Evolutionary conservation across 192 early-diverging fungal species (phyloP).

Genomic region (Umbelopsis ramanniana): DNA sequence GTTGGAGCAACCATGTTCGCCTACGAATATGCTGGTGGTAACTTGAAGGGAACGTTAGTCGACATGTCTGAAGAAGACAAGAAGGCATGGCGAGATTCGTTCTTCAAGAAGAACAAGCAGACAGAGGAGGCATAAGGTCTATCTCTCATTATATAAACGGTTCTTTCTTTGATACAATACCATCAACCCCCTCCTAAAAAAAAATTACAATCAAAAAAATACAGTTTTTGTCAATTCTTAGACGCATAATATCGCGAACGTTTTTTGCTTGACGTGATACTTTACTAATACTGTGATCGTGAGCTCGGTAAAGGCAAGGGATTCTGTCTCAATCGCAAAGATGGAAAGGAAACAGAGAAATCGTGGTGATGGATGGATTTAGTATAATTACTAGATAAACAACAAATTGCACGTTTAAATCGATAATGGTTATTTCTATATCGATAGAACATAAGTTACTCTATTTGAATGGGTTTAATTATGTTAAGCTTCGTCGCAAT

Average conservation of each 20-base stretch:
- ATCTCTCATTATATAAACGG: background rate
- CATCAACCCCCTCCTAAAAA: slow-evolving; percentile 5
- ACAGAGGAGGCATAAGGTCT: slow-evolving; percentile 9
- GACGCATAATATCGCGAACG: background rate
- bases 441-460: slow-evolving; percentile 7
- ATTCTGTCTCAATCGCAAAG: no score
- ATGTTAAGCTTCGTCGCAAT: slow-evolving; percentile 34
- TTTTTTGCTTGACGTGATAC: no score
- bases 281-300: background rate
- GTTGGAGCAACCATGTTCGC: slow-evolving; percentile 69
- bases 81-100: slow-evolving; percentile 47
- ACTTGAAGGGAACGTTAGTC: slow-evolving; percentile 53
- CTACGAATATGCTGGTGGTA: slow-evolving; percentile 66
- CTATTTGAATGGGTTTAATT: background rate
- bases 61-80: slow-evolving; percentile 47
- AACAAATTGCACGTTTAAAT: no score
- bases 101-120: slow-evolving; percentile 47
- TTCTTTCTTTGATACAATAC: slow-evolving; percentile 20
- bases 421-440: background rate
- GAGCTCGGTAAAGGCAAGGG: no score
- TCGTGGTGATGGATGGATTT: no score
- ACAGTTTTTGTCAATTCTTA: slow-evolving; percentile 21
- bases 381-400: no score
- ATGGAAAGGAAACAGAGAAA: no score
- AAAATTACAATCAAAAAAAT: slow-evolving; percentile 10